Conservation (phyloP, 208 protist genomes). For the Wallacemonas collosoma region DNA sequence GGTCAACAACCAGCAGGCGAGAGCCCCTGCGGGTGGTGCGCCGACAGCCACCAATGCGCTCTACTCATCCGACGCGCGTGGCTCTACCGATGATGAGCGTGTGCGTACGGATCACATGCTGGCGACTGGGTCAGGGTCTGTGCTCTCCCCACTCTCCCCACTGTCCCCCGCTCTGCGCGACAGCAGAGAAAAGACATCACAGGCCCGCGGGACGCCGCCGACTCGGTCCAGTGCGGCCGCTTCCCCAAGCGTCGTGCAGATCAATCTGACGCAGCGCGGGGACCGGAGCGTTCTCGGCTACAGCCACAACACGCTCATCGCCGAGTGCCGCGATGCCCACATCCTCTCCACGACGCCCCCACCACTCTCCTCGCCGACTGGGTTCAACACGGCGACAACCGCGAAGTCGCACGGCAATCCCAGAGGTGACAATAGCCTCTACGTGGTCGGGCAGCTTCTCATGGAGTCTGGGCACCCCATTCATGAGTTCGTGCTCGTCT, state of each 20-base stretch:
- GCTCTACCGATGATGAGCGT: no score
- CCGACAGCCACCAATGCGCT: no score
- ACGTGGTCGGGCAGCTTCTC: constrained; percentile 51
- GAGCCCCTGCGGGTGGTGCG: no score
- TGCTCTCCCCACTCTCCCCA: no score
- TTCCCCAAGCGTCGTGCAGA: constrained; percentile 6
- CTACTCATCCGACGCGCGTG: no score
- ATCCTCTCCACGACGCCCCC: constrained; percentile 7
- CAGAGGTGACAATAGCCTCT: constrained; percentile 1
- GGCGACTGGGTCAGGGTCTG: no score
- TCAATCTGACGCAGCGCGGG: constrained; percentile 31
- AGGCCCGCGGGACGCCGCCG: no score
- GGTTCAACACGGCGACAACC: constrained; percentile 1
- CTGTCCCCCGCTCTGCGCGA: no score
- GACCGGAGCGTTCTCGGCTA: constrained; percentile 41
- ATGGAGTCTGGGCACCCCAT: constrained; percentile 60
- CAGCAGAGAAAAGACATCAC: no score
- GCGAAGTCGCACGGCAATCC: not conserved
- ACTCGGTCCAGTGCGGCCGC: no score
- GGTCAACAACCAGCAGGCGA: no score
- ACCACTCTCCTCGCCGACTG: not conserved
- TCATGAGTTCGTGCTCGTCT: constrained; percentile 58
- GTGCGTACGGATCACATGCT: no score
- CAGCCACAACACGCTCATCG: constrained; percentile 28
- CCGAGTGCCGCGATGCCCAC: constrained; percentile 20